These are phyloP conservation scores for Podospora pseudocomata DNA, from an alignment of 495 filamentous ascomycete genomes.

Conservation along the genomic window DNA sequence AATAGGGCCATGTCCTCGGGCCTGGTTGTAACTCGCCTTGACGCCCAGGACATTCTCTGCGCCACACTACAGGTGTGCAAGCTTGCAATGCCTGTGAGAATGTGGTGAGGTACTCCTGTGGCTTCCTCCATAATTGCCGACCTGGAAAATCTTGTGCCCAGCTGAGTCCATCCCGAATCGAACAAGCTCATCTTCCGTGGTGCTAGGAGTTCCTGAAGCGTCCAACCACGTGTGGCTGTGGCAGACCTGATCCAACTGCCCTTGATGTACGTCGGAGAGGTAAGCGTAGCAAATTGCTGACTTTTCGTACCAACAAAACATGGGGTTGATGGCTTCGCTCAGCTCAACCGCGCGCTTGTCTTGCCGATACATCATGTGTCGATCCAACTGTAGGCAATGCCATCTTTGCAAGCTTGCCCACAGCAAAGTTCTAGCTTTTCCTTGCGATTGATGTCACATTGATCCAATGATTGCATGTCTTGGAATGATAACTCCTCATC, in stretches of 20 bases:
- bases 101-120: slow-evolving; percentile 11
- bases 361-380: slow-evolving; percentile 45
- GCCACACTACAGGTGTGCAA: slow-evolving; percentile 9
- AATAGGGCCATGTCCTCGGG: slow-evolving; percentile 23
- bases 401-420: slow-evolving; percentile 12
- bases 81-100: slow-evolving; percentile 12
- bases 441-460: background rate
- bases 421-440: slow-evolving; percentile 13
- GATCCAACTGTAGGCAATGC: slow-evolving; percentile 31
- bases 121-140: slow-evolving; percentile 3
- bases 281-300: slow-evolving; percentile 33
- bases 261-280: slow-evolving; percentile 20
- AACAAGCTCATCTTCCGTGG: slow-evolving; percentile 33
- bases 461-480: slow-evolving; percentile 12
- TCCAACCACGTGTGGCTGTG: background rate
- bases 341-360: slow-evolving; percentile 36
- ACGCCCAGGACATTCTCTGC: slow-evolving; percentile 22
- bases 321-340: slow-evolving; percentile 19
- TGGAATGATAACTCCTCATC: slow-evolving; percentile 18
- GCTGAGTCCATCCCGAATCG: slow-evolving; percentile 25
- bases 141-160: slow-evolving; percentile 16
- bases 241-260: no score
- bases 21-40: slow-evolving; percentile 13
- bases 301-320: slow-evolving; percentile 31
- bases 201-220: slow-evolving; percentile 39